Percentiles rank a stretch among this genome's conserved stretches.
phyloP scores from a whole-genome alignment of 2,329 filamentous ascomycete species.

The Pseudogymnoascus sp. region DNA sequence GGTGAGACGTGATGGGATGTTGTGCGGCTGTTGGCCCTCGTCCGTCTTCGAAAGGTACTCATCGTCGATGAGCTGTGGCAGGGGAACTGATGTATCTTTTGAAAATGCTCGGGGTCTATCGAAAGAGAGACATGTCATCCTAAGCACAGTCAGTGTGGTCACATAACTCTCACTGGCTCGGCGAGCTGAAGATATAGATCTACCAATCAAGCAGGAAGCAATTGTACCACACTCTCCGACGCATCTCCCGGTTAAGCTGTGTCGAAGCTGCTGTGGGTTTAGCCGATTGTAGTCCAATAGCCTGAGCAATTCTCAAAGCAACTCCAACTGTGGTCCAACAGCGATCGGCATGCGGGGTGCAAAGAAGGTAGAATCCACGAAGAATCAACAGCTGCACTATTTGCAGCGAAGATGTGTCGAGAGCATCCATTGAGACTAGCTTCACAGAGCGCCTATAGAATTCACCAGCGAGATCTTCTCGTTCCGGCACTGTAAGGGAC shows the following conservation, averaged over 20 bases:
- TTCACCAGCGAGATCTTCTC: constrained; percentile 16
- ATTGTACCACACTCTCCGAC: constrained; percentile 25
- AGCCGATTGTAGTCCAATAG: constrained; percentile 23
- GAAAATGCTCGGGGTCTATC: constrained; percentile 22
- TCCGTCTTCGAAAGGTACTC: constrained; percentile 20
- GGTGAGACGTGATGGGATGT: constrained; percentile 20
- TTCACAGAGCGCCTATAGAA: constrained; percentile 25
- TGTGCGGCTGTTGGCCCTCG: constrained; percentile 20
- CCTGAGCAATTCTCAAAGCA: constrained; percentile 26
- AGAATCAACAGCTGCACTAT: constrained; percentile 27
- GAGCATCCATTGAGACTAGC: constrained; percentile 22
- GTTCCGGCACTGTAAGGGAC: constrained; percentile 8
- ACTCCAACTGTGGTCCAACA: constrained; percentile 27
- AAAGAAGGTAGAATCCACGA: constrained; percentile 25
- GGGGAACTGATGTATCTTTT: constrained; percentile 12
- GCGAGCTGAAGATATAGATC: neutral
- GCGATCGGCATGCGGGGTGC: constrained; percentile 22
- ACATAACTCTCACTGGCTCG: neutral
- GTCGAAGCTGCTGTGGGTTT: neutral
- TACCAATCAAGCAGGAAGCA: constrained; percentile 26
- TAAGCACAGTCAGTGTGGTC: constrained; percentile 7
- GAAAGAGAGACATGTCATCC: constrained; percentile 24
- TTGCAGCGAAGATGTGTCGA: constrained; percentile 22
- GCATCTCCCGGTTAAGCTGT: constrained; percentile 26
- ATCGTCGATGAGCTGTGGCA: constrained; percentile 25